Conservation (phyloP, 129 eudicot genomes). For the Flaveria robusta region DNA sequence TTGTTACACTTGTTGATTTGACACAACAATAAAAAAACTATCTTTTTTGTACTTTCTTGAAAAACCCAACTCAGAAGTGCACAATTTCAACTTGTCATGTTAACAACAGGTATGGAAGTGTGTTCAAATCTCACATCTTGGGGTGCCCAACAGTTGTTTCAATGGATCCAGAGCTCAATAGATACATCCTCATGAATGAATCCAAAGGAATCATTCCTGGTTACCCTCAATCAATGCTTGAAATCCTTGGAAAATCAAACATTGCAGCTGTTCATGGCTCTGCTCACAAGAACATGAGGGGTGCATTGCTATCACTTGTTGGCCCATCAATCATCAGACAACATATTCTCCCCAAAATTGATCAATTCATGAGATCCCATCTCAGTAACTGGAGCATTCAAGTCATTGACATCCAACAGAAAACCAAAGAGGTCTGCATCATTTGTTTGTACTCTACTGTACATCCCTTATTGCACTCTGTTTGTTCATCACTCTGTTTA, state of each 20-base stretch:
- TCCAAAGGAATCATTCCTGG: conserved; percentile 94
- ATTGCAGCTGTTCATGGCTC: conserved; percentile 99
- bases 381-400: conserved; percentile 65
- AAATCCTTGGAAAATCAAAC: conserved; percentile 92
- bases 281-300: conserved; percentile 97
- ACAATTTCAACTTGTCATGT: conserved; percentile 3
- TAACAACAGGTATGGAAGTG: conserved; percentile 67
- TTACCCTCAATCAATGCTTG: conserved; percentile 96
- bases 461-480: conserved; percentile 21
- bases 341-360: conserved; percentile 83
- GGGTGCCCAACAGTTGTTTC: conserved; percentile 97
- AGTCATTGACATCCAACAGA: conserved; percentile 87
- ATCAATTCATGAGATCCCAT: conserved; percentile 89
- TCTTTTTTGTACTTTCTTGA: neutral
- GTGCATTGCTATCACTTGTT: conserved; percentile 85
- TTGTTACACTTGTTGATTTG: neutral
- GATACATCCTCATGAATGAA: conserved; percentile 82
- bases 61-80: conserved; percentile 30
- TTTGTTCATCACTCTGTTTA: conserved; percentile 10
- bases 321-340: conserved; percentile 72
- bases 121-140: conserved; percentile 87
- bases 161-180: conserved; percentile 93
- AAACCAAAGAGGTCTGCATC: conserved; percentile 82
- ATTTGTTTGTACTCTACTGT: neutral
- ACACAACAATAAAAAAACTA: neutral